A percentile compares a stretch with the other conserved stretches of the same genome.
phyloP scores from a whole-genome alignment of 305 asterid species.

The Fraxinus albicans region DNA sequence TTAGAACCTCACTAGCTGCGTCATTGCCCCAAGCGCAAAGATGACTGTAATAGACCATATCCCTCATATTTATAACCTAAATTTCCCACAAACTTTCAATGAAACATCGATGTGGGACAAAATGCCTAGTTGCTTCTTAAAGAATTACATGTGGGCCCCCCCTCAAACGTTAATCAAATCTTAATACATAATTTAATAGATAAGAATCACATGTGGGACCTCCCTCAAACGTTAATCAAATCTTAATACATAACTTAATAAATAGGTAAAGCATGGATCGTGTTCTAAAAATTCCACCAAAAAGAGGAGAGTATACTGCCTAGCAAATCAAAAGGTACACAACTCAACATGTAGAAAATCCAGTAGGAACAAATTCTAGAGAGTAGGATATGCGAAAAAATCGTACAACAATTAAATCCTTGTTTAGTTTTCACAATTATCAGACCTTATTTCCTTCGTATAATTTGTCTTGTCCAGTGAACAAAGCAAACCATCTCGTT shows the following conservation, averaged over 20 bases:
- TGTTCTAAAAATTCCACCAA: neutral
- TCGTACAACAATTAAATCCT: neutral
- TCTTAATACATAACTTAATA: no score
- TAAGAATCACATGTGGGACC: neutral
- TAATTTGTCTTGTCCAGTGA: neutral
- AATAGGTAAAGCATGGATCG: neutral
- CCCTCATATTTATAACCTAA: neutral
- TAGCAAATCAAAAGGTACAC: neutral
- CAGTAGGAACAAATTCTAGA: neutral
- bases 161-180: neutral
- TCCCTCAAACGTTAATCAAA: neutral
- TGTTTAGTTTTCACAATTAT: neutral
- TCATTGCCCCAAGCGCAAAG: slow-evolving; percentile 26
- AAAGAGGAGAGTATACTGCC: neutral
- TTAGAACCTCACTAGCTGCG: slow-evolving; percentile 49
- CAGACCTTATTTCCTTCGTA: neutral
- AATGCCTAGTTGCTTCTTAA: neutral
- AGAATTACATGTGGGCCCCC: neutral
- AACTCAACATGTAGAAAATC: neutral
- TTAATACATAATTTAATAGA: no score
- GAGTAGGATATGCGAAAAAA: neutral
- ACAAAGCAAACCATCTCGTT: neutral
- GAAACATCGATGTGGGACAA: slow-evolving; percentile 20
- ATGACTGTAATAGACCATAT: neutral
- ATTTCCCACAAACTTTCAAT: neutral